A percentile compares a stretch with the other conserved stretches of the same genome.
Evolutionary conservation across 2,329 filamentous ascomycete genomes (phyloP).

Genomic region (Hypomyces perniciosus): DNA sequence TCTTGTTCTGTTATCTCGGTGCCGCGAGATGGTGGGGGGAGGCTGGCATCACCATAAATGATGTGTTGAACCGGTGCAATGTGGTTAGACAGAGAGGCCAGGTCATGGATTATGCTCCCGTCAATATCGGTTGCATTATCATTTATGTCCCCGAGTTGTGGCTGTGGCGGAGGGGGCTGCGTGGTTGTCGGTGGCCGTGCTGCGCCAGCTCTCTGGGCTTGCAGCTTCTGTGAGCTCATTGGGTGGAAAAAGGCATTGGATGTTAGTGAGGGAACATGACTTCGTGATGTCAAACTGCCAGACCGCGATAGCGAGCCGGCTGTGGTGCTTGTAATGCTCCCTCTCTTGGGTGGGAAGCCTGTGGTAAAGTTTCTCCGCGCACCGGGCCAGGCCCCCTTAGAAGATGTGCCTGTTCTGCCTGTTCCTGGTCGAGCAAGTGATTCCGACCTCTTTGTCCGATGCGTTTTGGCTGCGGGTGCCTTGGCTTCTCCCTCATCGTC

Average conservation of each 20-base stretch:
- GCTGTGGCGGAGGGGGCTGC: conserved; percentile 27
- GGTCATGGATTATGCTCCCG: conserved; percentile 37
- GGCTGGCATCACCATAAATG: conserved; percentile 38
- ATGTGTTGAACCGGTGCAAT: conserved; percentile 26
- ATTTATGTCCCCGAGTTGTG: conserved; percentile 27
- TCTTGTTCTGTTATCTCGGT: conserved; percentile 76
- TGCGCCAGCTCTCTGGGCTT: conserved; percentile 71
- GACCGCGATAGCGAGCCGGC: conserved; percentile 47
- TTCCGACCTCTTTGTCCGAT: conserved; percentile 31
- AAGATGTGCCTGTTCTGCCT: conserved; percentile 42
- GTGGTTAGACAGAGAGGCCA: conserved; percentile 52
- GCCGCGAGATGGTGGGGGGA: conserved; percentile 65
- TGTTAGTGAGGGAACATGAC: conserved; percentile 83
- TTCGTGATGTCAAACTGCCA: conserved; percentile 64
- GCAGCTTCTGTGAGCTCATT: conserved; percentile 92
- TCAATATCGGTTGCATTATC: conserved; percentile 38
- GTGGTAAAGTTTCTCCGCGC: conserved; percentile 48
- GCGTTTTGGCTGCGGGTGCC: conserved; percentile 7
- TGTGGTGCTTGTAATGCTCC: conserved; percentile 36
- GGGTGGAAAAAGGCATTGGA: conserved; percentile 91
- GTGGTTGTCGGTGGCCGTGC: conserved; percentile 38
- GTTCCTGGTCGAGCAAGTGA: conserved; percentile 48
- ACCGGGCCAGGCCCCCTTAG: conserved; percentile 43
- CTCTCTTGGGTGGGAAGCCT: conserved; percentile 30
- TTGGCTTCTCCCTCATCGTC: conserved; percentile 47